These are phyloP conservation scores for Pythium chondricola DNA, from an alignment of 352 stramenopile genomes.

Conservation along the genomic window DNA sequence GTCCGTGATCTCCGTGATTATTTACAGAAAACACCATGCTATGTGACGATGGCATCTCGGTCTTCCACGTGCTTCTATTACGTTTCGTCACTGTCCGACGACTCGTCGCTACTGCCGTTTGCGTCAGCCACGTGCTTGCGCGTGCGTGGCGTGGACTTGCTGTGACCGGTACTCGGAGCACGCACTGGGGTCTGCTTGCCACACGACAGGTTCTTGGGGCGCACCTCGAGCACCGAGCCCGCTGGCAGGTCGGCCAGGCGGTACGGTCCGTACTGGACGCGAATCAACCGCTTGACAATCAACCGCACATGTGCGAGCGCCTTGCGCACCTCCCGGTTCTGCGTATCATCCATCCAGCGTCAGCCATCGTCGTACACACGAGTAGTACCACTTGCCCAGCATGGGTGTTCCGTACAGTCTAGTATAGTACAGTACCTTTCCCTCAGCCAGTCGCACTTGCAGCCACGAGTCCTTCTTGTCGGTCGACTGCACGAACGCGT, in stretches of 20 bases:
- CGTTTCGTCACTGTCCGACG: too few species aligned
- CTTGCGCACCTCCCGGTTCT: conserved; percentile 90
- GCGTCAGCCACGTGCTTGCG: not conserved
- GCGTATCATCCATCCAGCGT: not conserved
- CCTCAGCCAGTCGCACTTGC: conserved; percentile 78
- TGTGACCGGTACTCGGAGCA: too few species aligned
- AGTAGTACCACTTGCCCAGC: too few species aligned
- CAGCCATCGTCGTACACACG: not conserved
- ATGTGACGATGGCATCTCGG: too few species aligned
- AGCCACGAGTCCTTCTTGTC: conserved; percentile 90
- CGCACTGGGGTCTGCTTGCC: too few species aligned
- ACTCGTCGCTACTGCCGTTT: too few species aligned
- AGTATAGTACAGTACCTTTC: too few species aligned
- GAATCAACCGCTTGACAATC: conserved; percentile 84
- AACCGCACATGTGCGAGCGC: conserved; percentile 81
- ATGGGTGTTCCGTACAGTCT: too few species aligned
- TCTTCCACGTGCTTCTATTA: too few species aligned
- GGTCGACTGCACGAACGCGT: conserved; percentile 63
- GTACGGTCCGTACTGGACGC: conserved; percentile 88
- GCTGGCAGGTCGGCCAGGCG: conserved; percentile 65
- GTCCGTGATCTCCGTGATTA: too few species aligned
- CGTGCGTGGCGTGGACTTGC: not conserved
- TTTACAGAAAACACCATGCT: too few species aligned
- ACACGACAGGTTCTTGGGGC: conserved; percentile 37
- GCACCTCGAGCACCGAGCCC: conserved; percentile 76